phyloP scores from a whole-genome alignment of 768 basidiomycete genomes.

The Lentinula detonsa region DNA sequence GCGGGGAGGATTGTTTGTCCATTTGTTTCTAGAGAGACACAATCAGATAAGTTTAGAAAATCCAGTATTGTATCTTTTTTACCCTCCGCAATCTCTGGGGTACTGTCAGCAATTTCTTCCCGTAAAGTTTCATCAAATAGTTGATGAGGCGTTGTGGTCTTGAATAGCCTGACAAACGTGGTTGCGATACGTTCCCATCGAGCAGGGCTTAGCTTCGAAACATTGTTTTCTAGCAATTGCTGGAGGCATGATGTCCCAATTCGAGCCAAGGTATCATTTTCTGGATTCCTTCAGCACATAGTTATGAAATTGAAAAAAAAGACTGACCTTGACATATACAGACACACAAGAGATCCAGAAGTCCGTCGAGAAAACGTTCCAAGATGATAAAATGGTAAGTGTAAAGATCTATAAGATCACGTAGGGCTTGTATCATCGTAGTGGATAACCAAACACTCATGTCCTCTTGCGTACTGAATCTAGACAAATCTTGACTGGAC shows the following conservation, averaged over 20 bases:
- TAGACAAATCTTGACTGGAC: constrained; percentile 84
- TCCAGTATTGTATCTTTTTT: not conserved
- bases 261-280: constrained; percentile 95
- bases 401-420: constrained; percentile 92
- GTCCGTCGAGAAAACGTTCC: constrained; percentile 86
- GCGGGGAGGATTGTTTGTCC: constrained; percentile 76
- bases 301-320: not conserved
- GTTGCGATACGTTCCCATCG: constrained; percentile 91
- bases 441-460: constrained; percentile 99
- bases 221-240: constrained; percentile 91
- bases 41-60: not conserved
- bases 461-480: constrained; percentile 95
- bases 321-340: constrained; percentile 95
- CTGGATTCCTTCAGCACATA: constrained; percentile 33
- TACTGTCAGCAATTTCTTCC: constrained; percentile 66
- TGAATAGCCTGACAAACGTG: constrained; percentile 94
- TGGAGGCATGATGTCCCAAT: constrained; percentile 98
- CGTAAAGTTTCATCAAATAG: constrained; percentile 90
- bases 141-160: constrained; percentile 95
- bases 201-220: constrained; percentile 72
- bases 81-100: constrained; percentile 48
- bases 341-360: constrained; percentile 87
- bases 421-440: constrained; percentile 96
- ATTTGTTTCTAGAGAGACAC: constrained; percentile 42
- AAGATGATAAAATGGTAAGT: constrained; percentile 92